phyloP scores from a whole-genome alignment of 352 stramenopile species.

The Phytophthora sojae region DNA sequence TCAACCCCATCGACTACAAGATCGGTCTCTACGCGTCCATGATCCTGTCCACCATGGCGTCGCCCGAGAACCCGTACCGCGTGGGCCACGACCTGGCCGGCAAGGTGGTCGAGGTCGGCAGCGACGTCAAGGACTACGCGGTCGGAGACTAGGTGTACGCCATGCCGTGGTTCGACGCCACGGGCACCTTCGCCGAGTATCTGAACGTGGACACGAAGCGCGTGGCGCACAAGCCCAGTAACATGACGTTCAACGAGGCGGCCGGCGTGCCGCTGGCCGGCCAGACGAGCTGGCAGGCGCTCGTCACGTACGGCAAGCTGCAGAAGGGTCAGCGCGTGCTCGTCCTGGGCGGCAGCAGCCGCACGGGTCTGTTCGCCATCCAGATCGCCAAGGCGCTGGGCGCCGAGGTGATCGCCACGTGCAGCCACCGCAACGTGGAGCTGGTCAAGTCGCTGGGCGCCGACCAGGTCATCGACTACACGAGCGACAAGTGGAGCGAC shows the following conservation, averaged over 20 bases:
- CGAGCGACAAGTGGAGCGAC: constrained; percentile 50
- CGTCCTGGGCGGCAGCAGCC: constrained; percentile 59
- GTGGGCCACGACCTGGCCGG: constrained; percentile 33
- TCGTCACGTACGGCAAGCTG: constrained; percentile 39
- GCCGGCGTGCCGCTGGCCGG: constrained; percentile 38
- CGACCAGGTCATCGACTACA: constrained; percentile 64
- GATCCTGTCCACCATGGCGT: constrained; percentile 8
- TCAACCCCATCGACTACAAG: constrained; percentile 50
- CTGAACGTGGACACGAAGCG: constrained; percentile 31
- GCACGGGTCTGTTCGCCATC: constrained; percentile 61
- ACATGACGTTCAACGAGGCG: constrained; percentile 47
- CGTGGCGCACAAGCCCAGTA: constrained; percentile 51
- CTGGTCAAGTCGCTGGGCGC: constrained; percentile 55
- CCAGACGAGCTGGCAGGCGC: constrained; percentile 14
- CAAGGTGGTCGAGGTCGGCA: constrained; percentile 40
- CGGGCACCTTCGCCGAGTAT: constrained; percentile 48
- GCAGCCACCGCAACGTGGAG: constrained; percentile 51
- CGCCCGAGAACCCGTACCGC: constrained; percentile 18
- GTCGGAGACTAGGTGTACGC: constrained; percentile 46
- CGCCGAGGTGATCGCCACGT: constrained; percentile 39
- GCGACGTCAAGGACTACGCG: constrained; percentile 34
- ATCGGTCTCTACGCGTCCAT: constrained; percentile 12
- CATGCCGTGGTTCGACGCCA: constrained; percentile 16
- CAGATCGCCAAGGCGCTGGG: constrained; percentile 65
- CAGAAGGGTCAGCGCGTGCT: constrained; percentile 47